Evolutionary conservation across 1,284 basidiomycete genomes (phyloP).

Genomic region (Gomphus bonarii): DNA sequence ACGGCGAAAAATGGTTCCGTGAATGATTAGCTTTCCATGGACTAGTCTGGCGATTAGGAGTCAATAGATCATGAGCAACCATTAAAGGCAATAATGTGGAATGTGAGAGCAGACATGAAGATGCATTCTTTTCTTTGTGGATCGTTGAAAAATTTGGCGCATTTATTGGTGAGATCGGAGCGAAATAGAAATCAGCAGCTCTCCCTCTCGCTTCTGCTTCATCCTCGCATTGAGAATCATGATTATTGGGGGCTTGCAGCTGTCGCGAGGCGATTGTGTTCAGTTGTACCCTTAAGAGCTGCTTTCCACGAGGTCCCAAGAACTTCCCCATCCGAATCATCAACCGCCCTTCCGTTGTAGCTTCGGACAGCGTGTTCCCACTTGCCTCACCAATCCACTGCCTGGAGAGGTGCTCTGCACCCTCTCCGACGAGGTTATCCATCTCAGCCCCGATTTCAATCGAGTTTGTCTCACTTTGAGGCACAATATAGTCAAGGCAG

Average conservation of each 20-base stretch:
- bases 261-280: background rate
- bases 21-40: background rate
- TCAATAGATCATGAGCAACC: background rate
- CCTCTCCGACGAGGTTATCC: slow-evolving; percentile 50
- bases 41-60: background rate
- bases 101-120: background rate
- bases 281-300: slow-evolving; percentile 10
- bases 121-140: background rate
- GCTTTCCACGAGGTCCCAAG: slow-evolving; percentile 9
- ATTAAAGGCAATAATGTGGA: background rate
- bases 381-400: slow-evolving; percentile 36
- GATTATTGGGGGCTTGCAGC: slow-evolving; percentile 24
- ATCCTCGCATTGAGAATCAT: slow-evolving; percentile 32
- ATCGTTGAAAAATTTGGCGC: background rate
- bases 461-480: slow-evolving; percentile 16
- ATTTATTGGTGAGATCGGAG: slow-evolving; percentile 11
- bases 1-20: background rate
- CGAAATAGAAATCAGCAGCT: slow-evolving; percentile 43
- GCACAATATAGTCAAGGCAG: slow-evolving; percentile 5
- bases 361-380: slow-evolving; percentile 14
- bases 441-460: slow-evolving; percentile 34
- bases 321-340: slow-evolving; percentile 13
- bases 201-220: slow-evolving; percentile 31
- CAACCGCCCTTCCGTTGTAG: slow-evolving; percentile 11
- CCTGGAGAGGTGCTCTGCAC: slow-evolving; percentile 32